A percentile compares a stretch with the other conserved stretches of the same genome.
Conservation (phyloP, 345 rosid species). For the Salix arbutifolia region DNA sequence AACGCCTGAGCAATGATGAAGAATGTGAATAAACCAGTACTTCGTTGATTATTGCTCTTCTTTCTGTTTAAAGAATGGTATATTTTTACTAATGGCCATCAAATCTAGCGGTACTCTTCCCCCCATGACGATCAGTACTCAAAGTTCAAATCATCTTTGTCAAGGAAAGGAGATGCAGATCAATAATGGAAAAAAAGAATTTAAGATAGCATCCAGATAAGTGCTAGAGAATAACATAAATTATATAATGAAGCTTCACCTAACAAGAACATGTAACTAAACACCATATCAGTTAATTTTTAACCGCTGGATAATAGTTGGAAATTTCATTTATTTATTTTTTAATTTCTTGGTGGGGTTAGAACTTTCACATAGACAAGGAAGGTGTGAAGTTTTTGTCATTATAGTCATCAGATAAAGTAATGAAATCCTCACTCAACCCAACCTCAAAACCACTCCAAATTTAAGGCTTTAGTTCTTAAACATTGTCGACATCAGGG, state of each 20-base stretch:
- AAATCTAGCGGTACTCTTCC: background rate
- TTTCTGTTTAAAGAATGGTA: background rate
- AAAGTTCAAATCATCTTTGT: background rate
- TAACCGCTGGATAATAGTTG: background rate
- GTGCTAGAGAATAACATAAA: too few relatives aligned
- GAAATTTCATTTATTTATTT: background rate
- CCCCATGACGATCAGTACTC: background rate
- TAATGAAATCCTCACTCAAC: background rate
- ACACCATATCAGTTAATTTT: background rate
- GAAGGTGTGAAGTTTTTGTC: background rate
- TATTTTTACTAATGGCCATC: background rate
- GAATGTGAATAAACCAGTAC: conserved; percentile 30
- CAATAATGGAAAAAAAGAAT: background rate
- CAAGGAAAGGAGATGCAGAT: background rate
- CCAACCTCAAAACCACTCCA: background rate
- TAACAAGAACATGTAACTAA: background rate
- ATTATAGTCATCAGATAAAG: background rate
- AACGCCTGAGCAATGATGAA: conserved; percentile 22
- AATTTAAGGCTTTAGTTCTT: background rate
- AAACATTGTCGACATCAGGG: background rate
- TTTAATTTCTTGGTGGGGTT: background rate
- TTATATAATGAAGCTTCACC: too few relatives aligned
- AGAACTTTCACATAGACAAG: background rate
- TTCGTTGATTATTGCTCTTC: background rate
- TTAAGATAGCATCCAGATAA: background rate